A percentile compares a stretch with the other conserved stretches of the same genome.
These are phyloP conservation scores for Colletotrichum gloeosporioides DNA, from an alignment of 2,329 filamentous ascomycete species.

Conservation along the genomic window DNA sequence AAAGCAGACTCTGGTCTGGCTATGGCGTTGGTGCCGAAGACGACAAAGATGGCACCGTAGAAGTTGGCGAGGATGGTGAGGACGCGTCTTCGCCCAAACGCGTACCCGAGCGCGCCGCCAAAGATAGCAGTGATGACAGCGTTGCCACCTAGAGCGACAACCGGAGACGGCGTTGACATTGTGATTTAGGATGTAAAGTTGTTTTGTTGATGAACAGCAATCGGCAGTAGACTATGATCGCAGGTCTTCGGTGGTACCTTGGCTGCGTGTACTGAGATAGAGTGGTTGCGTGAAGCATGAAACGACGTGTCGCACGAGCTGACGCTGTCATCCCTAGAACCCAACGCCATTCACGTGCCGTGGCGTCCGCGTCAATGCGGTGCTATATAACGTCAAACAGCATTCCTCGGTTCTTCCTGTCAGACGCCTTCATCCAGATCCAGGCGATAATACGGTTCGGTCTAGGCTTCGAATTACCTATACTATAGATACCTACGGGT, in stretches of 20 bases:
- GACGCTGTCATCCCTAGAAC: neutral
- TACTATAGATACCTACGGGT: too few species aligned
- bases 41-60: neutral
- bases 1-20: neutral
- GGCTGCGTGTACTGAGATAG: neutral
- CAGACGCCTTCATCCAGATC: neutral
- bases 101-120: neutral
- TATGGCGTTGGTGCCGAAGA: neutral
- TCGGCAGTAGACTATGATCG: neutral
- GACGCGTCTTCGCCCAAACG: neutral
- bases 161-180: neutral
- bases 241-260: neutral
- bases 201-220: neutral
- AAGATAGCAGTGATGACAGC: neutral
- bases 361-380: neutral
- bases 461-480: too few species aligned
- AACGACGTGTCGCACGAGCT: neutral
- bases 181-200: neutral
- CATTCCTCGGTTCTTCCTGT: neutral
- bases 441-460: neutral
- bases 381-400: neutral
- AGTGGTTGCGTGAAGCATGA: neutral
- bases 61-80: neutral
- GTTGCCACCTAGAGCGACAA: neutral
- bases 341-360: neutral